Base-by-base conservation (phyloP, 345 rosid species). In the Corchorus capsularis region DNA sequence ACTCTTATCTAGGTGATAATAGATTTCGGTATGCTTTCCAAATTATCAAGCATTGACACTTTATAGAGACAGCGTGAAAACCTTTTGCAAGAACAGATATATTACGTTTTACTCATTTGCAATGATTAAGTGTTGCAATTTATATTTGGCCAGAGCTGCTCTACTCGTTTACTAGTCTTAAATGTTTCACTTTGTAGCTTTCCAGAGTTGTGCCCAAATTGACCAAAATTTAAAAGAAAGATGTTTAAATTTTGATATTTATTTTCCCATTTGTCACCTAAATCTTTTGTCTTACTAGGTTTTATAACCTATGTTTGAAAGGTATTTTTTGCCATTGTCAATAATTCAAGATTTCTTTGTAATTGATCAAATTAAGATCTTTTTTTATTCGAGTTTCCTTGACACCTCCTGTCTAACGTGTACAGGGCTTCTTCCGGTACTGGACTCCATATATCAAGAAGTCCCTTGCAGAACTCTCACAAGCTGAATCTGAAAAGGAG, bases 371-470 rank as follows among this genome's bases (percentile, higher is more conserved):
- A 46, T 74, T 60, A 32, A 16, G 4, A 35, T 64, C 54, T 27
- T 16, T 22, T 52, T 63, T 19, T 0, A 54, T 1, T 59, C 5
- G 27, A 47, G 67, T 70, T 60, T 45, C 15, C 35, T 45, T 74
- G 71, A 59, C 16, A 11, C 15, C 20, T 60, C 47, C 59, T 66
- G 59, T 62, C 70, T 68, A 71, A 69, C 56, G 20, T 68, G 59
- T 85, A 71, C 89, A 96, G 99, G 98, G 99, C 56, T 86, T 86
- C 80, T 89, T 77, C 80, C 90, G 99, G 71, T 93, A 93, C 81
- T 96, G 98, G 98, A 89, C 88, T 83, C 96, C 97, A 62, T 84
- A 79, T 72, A 92, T 91, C 78, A 96, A 92, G 88, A 89, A 87
- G 81, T 75, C 82, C 71, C 52, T 92, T 68, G 88, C 79, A 74